A percentile compares a stretch with the other conserved stretches of the same genome.
Evolutionary conservation across 2,329 filamentous ascomycete genomes (phyloP).

Genomic region (Venturiaceae sp.): DNA sequence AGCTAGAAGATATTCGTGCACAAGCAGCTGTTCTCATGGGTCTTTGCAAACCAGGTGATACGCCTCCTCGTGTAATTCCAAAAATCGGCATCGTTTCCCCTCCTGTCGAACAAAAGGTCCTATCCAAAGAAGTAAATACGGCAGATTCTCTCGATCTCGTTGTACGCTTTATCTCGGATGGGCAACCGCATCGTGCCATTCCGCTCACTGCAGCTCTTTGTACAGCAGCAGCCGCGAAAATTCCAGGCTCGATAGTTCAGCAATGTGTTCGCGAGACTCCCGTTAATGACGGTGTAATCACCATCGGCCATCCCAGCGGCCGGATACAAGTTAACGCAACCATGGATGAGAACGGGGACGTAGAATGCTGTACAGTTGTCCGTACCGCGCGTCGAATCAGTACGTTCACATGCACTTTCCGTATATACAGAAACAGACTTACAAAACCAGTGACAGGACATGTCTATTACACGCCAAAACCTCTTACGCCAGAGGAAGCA

Average conservation of each 20-base stretch:
- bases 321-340: slow-evolving; percentile 24
- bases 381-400: slow-evolving; percentile 25
- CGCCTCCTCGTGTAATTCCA: slow-evolving; percentile 48
- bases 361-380: slow-evolving; percentile 22
- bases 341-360: slow-evolving; percentile 15
- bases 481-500: no score
- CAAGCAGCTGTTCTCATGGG: slow-evolving; percentile 53
- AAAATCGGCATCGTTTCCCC: slow-evolving; percentile 50
- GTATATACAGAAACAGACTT: no score
- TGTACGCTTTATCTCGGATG: slow-evolving; percentile 33
- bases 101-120: slow-evolving; percentile 24
- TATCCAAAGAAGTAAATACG: slow-evolving; percentile 27
- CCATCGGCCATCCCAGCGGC: slow-evolving; percentile 29
- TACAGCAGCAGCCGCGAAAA: slow-evolving; percentile 28
- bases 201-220: slow-evolving; percentile 33
- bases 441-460: no score
- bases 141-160: slow-evolving; percentile 26
- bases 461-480: no score
- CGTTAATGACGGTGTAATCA: slow-evolving; percentile 20
- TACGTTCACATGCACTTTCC: no score
- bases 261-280: slow-evolving; percentile 17
- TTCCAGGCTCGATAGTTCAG: slow-evolving; percentile 26
- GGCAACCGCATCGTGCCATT: slow-evolving; percentile 32
- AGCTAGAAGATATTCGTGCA: slow-evolving; percentile 48
- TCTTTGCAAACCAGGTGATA: slow-evolving; percentile 34